Evolutionary conservation across 2,329 filamentous ascomycete genomes (phyloP).

Genomic region (Phaeosphaeriaceae sp.): DNA sequence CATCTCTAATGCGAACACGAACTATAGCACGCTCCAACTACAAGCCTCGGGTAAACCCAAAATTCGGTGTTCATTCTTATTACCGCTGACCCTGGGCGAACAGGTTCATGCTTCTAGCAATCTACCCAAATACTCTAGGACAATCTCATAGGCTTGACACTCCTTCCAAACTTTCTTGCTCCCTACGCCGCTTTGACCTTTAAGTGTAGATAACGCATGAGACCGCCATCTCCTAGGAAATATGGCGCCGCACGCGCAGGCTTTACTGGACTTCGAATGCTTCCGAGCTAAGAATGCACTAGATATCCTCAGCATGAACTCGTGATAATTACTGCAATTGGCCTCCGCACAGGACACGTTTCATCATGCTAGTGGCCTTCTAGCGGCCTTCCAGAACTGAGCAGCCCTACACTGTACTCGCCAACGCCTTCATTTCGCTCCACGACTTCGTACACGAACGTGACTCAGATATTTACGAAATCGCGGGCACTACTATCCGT

Average conservation of each 20-base stretch:
- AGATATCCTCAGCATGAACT: conserved; percentile 14
- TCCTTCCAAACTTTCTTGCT: background rate
- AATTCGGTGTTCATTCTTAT: too few species aligned
- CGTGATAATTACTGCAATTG: conserved; percentile 15
- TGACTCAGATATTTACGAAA: conserved; percentile 18
- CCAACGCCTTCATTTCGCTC: conserved; percentile 36
- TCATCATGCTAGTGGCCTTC: conserved; percentile 37
- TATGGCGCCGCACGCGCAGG: conserved; percentile 9
- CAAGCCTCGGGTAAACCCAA: too few species aligned
- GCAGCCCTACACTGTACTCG: conserved; percentile 24
- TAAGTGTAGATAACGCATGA: conserved; percentile 4
- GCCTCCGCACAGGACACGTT: conserved; percentile 29
- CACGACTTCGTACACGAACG: conserved; percentile 7
- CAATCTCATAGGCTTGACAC: background rate
- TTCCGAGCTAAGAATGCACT: conserved; percentile 17
- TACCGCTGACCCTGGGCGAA: too few species aligned
- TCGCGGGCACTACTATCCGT: conserved; percentile 20
- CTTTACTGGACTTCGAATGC: conserved; percentile 14
- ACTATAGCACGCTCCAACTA: too few species aligned
- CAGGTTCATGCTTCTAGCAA: too few species aligned
- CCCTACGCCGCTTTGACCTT: too few species aligned
- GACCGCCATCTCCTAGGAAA: conserved; percentile 8
- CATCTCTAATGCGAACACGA: too few species aligned
- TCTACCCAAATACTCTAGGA: background rate
- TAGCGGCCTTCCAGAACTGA: conserved; percentile 36